phyloP scores from a whole-genome alignment of 257 asterid species.

The Solanum medicagineum region DNA sequence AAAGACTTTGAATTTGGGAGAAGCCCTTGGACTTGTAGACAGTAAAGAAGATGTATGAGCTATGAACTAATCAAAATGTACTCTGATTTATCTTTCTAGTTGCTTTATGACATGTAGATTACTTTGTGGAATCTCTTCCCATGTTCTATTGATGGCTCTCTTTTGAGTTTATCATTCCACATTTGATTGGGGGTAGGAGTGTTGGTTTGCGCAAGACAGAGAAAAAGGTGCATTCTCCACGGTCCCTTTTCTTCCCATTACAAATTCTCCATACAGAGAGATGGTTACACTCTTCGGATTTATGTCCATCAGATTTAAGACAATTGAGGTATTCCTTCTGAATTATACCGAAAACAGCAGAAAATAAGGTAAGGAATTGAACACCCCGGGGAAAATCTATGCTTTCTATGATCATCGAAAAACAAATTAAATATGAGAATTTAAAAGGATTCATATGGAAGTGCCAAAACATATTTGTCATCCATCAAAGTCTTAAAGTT shows the following conservation, averaged over 20 bases:
- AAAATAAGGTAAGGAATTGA: too few relatives aligned
- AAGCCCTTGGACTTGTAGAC: conserved; percentile 20
- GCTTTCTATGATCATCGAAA: not conserved
- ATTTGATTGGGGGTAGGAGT: not conserved
- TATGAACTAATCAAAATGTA: not conserved
- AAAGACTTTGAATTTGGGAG: conserved; percentile 22
- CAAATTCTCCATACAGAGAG: not conserved
- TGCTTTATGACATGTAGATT: not conserved
- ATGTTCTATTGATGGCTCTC: not conserved
- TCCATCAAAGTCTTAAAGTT: too few relatives aligned
- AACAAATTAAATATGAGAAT: not conserved
- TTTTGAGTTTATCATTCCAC: not conserved
- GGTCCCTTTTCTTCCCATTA: too few relatives aligned
- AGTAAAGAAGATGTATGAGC: not conserved
- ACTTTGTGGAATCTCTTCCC: not conserved
- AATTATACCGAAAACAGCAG: too few relatives aligned
- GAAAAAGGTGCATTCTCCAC: too few relatives aligned
- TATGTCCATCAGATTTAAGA: too few relatives aligned
- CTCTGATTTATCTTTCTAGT: not conserved
- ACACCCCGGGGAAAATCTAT: not conserved
- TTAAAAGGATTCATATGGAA: not conserved
- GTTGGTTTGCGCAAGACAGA: not conserved
- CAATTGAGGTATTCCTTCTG: too few relatives aligned
- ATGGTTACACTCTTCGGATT: too few relatives aligned
- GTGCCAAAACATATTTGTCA: too few relatives aligned